Evolutionary conservation across 306 rosid genomes (phyloP).

Genomic region (Cicer yamashitae): DNA sequence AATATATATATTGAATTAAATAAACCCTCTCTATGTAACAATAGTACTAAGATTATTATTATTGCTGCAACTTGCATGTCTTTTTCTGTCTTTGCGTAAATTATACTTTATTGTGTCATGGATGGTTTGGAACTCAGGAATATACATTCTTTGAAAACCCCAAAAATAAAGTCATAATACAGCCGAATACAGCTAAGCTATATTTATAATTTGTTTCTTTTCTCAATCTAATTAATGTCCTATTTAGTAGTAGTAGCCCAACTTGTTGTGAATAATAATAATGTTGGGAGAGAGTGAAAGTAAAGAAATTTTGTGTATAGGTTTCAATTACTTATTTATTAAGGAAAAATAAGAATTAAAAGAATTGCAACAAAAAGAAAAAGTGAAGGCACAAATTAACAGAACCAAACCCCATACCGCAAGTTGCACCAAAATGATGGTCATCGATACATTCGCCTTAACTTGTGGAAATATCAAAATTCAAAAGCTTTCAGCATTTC

Average conservation of each 20-base stretch:
- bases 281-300: background rate
- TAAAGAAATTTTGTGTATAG: background rate
- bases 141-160: conserved; percentile 34
- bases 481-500: conserved; percentile 37
- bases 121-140: conserved; percentile 31
- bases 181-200: conserved; percentile 46
- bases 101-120: conserved; percentile 25
- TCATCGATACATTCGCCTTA: conserved; percentile 45
- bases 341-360: background rate
- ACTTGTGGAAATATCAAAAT: conserved; percentile 32
- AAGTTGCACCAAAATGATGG: conserved; percentile 41
- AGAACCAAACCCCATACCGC: conserved; percentile 25
- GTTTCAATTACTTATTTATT: background rate
- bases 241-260: conserved; percentile 13
- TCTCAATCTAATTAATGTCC: conserved; percentile 25
- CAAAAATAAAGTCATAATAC: conserved; percentile 36
- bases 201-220: background rate
- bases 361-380: background rate
- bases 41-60: conserved; percentile 9
- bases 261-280: conserved; percentile 31
- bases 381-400: background rate
- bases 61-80: conserved; percentile 53
- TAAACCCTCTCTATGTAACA: conserved; percentile 12
- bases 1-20: conserved; percentile 36
- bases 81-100: conserved; percentile 31